Conservation (phyloP, 495 filamentous ascomycete species). For the Aspergillus funiculosus region DNA sequence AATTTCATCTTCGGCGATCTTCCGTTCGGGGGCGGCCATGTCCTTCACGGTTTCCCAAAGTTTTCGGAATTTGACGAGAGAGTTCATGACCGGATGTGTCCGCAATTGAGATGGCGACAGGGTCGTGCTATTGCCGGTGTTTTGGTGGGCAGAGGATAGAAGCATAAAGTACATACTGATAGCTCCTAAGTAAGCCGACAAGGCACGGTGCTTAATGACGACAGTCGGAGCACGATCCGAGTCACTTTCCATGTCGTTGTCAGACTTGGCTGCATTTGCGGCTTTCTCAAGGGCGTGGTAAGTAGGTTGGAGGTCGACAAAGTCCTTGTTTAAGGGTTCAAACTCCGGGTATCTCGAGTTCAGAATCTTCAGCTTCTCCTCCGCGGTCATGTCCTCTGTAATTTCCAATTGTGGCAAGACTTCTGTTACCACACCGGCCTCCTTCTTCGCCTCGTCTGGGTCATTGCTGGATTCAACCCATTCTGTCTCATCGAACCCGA, state of each 20-base stretch:
- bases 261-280: constrained; percentile 47
- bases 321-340: constrained; percentile 74
- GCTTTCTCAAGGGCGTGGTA: constrained; percentile 53
- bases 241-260: constrained; percentile 27
- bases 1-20: constrained; percentile 7
- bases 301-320: constrained; percentile 61
- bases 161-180: constrained; percentile 92
- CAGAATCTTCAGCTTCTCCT: constrained; percentile 71
- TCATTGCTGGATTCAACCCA: constrained; percentile 56
- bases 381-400: constrained; percentile 66
- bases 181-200: constrained; percentile 77
- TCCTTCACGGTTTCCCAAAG: constrained; percentile 74
- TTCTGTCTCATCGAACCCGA: constrained; percentile 82
- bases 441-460: constrained; percentile 31
- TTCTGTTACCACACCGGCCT: constrained; percentile 64
- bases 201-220: constrained; percentile 66
- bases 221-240: constrained; percentile 39
- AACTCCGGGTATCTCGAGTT: constrained; percentile 86
- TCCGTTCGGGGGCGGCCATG: constrained; percentile 27
- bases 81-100: constrained; percentile 85
- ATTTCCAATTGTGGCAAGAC: constrained; percentile 76
- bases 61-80: constrained; percentile 69
- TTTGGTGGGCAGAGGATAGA: constrained; percentile 62
- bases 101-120: constrained; percentile 67
- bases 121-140: constrained; percentile 41